Evolutionary conservation across 371 early-diverging fungal genomes (phyloP), one percentile per base, ranked within the genome.

Genomic region (Haplosporangium sp.): DNA sequence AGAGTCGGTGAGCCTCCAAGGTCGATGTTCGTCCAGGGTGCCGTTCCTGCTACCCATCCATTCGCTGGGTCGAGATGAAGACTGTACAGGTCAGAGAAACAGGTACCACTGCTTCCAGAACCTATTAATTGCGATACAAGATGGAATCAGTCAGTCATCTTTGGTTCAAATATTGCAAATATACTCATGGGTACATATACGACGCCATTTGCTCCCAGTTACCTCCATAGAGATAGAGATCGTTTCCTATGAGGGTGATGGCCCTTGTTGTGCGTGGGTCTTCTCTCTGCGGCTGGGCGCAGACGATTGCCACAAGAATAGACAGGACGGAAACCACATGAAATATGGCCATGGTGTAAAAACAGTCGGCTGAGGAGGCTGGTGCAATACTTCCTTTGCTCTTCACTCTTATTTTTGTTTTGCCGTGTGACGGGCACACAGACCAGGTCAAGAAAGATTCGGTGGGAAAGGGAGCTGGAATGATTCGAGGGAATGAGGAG

Each of bases 171-270:
- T 41, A 13, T 18, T 6, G 43, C 29, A 36, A 55, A 18, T 23
- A 61, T 23, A 56, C 11, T 48, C 21, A 55, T 12, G 16, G 20
- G 37, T 38, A 38, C 13, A 20, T 6, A 46, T 21, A 36, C 42
- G 42, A 8, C 3, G 14, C n/a, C 38, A 41, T 6, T 12, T 11
- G 41, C 18, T 11, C 12, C 29, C 37, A 16, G 61, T 52, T 59
- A 67, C 77, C 77, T 46, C 77, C 77, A 55, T 76, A 76, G 52
- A 76, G 67, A 70, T 59, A 76, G 16, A 70, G 14, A 18, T 45
- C 50, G 43, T 62, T 40, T 52, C 67, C 77, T 9, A 70, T 54
- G 21, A 76, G 41, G 21, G 71, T 62, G 40, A 76, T 67, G 7
- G 77, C 77, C n/a, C 56, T 48, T 5, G 77, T 62, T 18, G 63